These are phyloP conservation scores for Solanum corneliomulleri DNA, from an alignment of 257 asterid species.

Conservation along the genomic window DNA sequence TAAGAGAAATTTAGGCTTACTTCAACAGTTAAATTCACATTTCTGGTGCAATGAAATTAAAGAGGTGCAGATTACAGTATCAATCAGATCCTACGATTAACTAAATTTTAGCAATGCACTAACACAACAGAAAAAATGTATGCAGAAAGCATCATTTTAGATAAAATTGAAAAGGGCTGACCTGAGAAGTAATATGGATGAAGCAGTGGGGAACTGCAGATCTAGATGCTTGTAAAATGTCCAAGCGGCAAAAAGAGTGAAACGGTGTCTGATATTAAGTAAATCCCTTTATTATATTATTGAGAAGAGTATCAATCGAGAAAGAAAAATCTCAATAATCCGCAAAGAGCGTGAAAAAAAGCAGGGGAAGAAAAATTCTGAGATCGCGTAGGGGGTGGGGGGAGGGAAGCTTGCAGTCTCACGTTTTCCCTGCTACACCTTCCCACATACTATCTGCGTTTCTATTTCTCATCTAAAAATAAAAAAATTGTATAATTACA, in stretches of 20 bases:
- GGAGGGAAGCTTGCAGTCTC: not conserved
- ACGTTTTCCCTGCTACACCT: not conserved
- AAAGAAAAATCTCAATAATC: not conserved
- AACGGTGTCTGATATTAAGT: not conserved
- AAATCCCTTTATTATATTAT: not conserved
- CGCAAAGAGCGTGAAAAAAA: not conserved
- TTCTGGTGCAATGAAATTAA: not conserved
- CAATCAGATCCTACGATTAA: not conserved
- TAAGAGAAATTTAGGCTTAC: not conserved
- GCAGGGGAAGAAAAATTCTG: not conserved
- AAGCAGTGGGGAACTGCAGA: constrained; percentile 2
- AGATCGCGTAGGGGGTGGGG: not conserved
- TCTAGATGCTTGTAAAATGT: not conserved
- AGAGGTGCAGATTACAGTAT: not conserved
- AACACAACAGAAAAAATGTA: not conserved
- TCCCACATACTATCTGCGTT: not conserved
- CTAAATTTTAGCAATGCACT: not conserved
- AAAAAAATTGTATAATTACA: too few species aligned
- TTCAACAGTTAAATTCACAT: not conserved
- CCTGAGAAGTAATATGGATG: not conserved
- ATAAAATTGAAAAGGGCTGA: not conserved
- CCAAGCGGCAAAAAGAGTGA: not conserved
- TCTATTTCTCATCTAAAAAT: not conserved
- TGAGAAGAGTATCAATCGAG: not conserved
- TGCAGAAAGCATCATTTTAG: not conserved